A percentile compares a stretch with the other conserved stretches of the same genome.
Evolutionary conservation across 2,329 filamentous ascomycete species (phyloP).

Genomic region (Beauveria sp.): DNA sequence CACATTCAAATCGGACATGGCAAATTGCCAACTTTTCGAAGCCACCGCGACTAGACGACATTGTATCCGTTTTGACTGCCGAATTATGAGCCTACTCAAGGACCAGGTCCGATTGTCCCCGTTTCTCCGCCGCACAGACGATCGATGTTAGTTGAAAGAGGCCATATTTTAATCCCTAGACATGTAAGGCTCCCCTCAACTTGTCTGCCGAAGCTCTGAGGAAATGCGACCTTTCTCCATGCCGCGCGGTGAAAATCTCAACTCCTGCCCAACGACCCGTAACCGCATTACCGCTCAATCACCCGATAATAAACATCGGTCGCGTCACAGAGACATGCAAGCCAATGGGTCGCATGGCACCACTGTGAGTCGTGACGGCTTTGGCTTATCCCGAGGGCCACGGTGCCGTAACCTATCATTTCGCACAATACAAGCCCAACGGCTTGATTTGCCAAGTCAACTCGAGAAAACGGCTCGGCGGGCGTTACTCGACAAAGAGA

Average conservation of each 20-base stretch:
- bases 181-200: not conserved
- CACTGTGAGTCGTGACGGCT: not conserved
- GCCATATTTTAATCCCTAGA: not conserved
- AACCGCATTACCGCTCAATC: not conserved
- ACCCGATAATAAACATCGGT: not conserved
- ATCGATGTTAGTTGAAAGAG: not conserved
- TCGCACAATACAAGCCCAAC: not conserved
- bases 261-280: not conserved
- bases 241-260: not conserved
- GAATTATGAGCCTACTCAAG: not conserved
- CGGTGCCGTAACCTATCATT: not conserved
- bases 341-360: not conserved
- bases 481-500: not conserved
- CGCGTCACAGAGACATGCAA: not conserved
- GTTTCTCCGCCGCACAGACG: not conserved
- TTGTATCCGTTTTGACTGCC: not conserved
- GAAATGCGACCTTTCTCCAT: not conserved
- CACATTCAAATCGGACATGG: not conserved
- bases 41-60: not conserved
- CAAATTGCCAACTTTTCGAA: too few species aligned
- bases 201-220: not conserved
- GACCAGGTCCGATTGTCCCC: not conserved
- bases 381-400: not conserved
- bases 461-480: not conserved
- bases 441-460: not conserved